Percentiles rank a stretch among this genome's conserved stretches.
phyloP scores from a whole-genome alignment of 306 rosid species.

The Acacia melanoxylon region DNA sequence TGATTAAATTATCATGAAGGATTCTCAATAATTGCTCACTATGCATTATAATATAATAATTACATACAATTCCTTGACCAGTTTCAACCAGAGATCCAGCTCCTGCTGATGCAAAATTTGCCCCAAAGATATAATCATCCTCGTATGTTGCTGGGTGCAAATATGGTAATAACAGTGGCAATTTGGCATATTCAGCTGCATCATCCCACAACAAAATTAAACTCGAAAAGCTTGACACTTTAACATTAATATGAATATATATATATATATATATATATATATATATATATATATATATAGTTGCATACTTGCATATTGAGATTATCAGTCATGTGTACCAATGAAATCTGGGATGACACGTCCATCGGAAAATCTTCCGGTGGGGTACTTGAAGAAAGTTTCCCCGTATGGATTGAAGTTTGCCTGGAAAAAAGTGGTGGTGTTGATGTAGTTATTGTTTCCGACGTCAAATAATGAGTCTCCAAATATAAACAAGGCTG shows the following conservation, averaged over 20 bases:
- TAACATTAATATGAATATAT: not conserved
- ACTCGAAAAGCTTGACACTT: not conserved
- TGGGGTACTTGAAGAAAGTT: conserved; percentile 43
- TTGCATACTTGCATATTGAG: too few relatives aligned
- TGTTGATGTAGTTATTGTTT: conserved; percentile 54
- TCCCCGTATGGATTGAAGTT: conserved; percentile 42
- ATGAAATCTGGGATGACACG: conserved; percentile 44
- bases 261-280: too few relatives aligned
- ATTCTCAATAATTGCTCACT: not conserved
- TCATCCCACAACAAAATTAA: not conserved
- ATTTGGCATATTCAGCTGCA: conserved; percentile 44
- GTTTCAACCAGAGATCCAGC: conserved; percentile 26
- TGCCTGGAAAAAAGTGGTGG: conserved; percentile 11
- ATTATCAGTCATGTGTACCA: not conserved
- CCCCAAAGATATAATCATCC: conserved; percentile 8
- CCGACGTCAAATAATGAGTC: conserved; percentile 57
- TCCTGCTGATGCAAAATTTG: conserved; percentile 49
- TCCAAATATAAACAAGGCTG: conserved; percentile 48
- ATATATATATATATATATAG: too few relatives aligned
- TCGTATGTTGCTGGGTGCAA: conserved; percentile 21
- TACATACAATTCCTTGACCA: not conserved
- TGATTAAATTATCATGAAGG: not conserved
- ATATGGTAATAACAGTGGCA: conserved; percentile 34
- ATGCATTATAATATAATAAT: too few relatives aligned
- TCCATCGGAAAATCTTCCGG: conserved; percentile 50